Percentiles rank a stretch among this genome's conserved stretches.
Conservation (phyloP, 257 asterid genomes). For the Galeopsis tetrahit region DNA sequence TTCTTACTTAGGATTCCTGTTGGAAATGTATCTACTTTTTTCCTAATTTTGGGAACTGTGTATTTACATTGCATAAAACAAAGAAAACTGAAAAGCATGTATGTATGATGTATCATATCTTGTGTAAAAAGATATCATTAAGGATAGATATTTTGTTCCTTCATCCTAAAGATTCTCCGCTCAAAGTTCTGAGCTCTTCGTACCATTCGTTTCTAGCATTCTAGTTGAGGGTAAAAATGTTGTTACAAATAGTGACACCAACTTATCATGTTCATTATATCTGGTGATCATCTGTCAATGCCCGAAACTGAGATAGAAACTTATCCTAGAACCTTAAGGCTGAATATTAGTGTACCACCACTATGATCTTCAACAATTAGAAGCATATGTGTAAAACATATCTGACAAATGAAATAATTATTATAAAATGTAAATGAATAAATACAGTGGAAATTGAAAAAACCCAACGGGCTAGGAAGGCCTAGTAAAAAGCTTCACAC, state of each 20-base stretch:
- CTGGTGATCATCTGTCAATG: conserved; percentile 4
- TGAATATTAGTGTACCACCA: conserved; percentile 2
- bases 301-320: conserved; percentile 8
- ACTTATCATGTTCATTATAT: neutral
- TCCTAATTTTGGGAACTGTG: too few species aligned
- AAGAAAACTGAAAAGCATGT: neutral
- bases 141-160: neutral
- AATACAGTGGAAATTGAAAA: too few species aligned
- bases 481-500: too few species aligned
- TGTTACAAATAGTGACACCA: neutral
- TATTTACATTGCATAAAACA: too few species aligned
- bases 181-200: neutral
- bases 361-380: neutral
- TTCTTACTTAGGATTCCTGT: too few species aligned
- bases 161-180: neutral
- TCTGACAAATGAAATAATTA: too few species aligned
- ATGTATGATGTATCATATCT: neutral
- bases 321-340: conserved; percentile 8
- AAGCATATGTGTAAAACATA: neutral
- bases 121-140: neutral
- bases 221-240: neutral
- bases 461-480: too few species aligned
- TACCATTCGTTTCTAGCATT: neutral
- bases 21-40: too few species aligned
- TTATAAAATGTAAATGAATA: too few species aligned